These are phyloP conservation scores for Fusarium denticulatum DNA, from an alignment of 2,329 filamentous ascomycete genomes.

Conservation along the genomic window DNA sequence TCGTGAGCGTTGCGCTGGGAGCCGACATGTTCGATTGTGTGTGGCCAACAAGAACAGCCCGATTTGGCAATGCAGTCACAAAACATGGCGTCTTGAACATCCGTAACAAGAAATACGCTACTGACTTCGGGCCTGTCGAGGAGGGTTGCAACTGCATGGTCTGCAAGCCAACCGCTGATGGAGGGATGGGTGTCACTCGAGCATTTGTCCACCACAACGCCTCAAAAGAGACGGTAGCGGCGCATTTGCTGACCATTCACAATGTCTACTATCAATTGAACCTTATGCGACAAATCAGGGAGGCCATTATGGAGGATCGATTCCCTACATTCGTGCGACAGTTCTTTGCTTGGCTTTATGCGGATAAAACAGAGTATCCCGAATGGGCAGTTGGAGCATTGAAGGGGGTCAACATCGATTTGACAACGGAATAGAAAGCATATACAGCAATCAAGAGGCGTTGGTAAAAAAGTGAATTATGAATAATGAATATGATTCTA, in stretches of 20 bases:
- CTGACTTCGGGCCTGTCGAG: slow-evolving; percentile 87
- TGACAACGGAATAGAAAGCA: slow-evolving; percentile 39
- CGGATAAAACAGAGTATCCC: slow-evolving; percentile 72
- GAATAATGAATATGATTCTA: slow-evolving; percentile 36
- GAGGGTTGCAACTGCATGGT: slow-evolving; percentile 82
- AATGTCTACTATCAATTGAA: slow-evolving; percentile 93
- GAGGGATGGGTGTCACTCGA: slow-evolving; percentile 82
- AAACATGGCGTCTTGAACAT: slow-evolving; percentile 84
- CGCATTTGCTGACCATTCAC: slow-evolving; percentile 86
- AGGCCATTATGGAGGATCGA: slow-evolving; percentile 81
- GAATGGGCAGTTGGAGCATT: slow-evolving; percentile 86
- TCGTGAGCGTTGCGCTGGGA: slow-evolving; percentile 91
- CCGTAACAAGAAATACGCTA: slow-evolving; percentile 76
- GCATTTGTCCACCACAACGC: slow-evolving; percentile 93
- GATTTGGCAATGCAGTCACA: slow-evolving; percentile 95
- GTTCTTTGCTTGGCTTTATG: slow-evolving; percentile 82
- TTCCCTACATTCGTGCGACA: slow-evolving; percentile 80
- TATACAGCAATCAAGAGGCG: neutral
- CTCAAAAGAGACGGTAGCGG: slow-evolving; percentile 93
- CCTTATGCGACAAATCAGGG: slow-evolving; percentile 79
- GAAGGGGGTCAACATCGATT: slow-evolving; percentile 79
- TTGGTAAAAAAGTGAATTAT: slow-evolving; percentile 14
- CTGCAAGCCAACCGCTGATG: slow-evolving; percentile 73
- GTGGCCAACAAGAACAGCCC: slow-evolving; percentile 95
- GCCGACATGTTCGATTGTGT: slow-evolving; percentile 99